These are phyloP conservation scores for Colletotrichum graminicola DNA, from an alignment of 2,329 filamentous ascomycete genomes.

Conservation along the genomic window DNA sequence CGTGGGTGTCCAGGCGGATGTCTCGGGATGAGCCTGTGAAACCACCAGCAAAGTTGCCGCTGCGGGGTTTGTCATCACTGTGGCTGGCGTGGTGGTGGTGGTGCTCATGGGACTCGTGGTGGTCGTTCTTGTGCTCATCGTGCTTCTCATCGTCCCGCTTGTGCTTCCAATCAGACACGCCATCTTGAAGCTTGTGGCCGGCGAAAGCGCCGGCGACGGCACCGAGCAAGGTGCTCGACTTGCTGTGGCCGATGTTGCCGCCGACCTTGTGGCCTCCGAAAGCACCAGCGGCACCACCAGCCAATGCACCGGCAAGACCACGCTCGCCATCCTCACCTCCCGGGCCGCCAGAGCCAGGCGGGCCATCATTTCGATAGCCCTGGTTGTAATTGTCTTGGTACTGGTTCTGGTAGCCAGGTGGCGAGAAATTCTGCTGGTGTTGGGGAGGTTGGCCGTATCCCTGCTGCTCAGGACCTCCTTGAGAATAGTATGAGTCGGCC, in stretches of 20 bases:
- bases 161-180: constrained; percentile 55
- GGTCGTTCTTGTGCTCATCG: constrained; percentile 45
- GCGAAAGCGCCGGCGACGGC: constrained; percentile 56
- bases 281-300: constrained; percentile 56
- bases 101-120: constrained; percentile 30
- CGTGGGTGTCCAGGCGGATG: constrained; percentile 51
- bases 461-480: constrained; percentile 25
- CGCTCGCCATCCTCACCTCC: constrained; percentile 54
- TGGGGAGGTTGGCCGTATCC: constrained; percentile 35
- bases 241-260: constrained; percentile 54
- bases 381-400: constrained; percentile 23
- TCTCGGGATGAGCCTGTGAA: constrained; percentile 51
- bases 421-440: constrained; percentile 32
- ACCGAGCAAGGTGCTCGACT: constrained; percentile 54
- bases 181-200: constrained; percentile 58
- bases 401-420: constrained; percentile 35
- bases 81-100: constrained; percentile 28
- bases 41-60: constrained; percentile 49
- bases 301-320: constrained; percentile 55
- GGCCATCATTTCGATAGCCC: constrained; percentile 36
- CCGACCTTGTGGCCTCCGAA: constrained; percentile 57
- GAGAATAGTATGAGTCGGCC: constrained; percentile 34
- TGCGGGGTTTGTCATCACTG: constrained; percentile 42
- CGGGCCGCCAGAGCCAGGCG: constrained; percentile 36
- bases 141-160: constrained; percentile 55